These are phyloP conservation scores for Artemisia annua DNA, from an alignment of 129 eudicot genomes.

Conservation along the genomic window DNA sequence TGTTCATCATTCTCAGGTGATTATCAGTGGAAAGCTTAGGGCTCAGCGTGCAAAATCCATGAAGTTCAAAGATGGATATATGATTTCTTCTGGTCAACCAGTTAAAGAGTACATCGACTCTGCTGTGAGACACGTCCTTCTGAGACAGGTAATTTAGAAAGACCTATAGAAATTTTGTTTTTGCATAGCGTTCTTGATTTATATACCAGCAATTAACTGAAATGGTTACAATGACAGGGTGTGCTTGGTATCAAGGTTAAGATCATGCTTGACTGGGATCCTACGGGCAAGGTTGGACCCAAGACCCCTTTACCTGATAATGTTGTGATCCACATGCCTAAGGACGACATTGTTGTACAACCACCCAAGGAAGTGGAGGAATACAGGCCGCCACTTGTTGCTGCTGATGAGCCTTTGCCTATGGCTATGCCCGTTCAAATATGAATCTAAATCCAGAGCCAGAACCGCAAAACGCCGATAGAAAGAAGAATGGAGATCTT, in stretches of 20 bases:
- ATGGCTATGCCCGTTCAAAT: background rate
- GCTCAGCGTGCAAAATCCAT: too few species aligned
- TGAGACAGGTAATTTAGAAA: too few species aligned
- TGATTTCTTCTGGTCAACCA: too few species aligned
- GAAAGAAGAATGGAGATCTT: too few species aligned
- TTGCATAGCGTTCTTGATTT: background rate
- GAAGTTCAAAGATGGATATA: too few species aligned
- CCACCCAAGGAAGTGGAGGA: constrained; percentile 36
- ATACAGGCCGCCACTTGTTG: constrained; percentile 27
- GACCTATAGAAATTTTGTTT: too few species aligned
- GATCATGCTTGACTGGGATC: constrained; percentile 60
- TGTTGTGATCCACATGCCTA: constrained; percentile 43
- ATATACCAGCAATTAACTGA: background rate
- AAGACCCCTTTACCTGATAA: constrained; percentile 56
- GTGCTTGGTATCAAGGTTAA: constrained; percentile 63
- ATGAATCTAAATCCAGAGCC: too few species aligned
- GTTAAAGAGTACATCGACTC: too few species aligned
- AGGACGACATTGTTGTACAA: constrained; percentile 34
- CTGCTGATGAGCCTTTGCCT: constrained; percentile 25
- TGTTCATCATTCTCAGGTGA: too few species aligned
- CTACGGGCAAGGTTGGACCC: constrained; percentile 54
- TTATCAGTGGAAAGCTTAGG: too few species aligned
- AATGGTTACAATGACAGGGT: constrained; percentile 32
- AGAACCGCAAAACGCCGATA: too few species aligned
- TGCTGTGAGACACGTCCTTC: too few species aligned